phyloP scores from a whole-genome alignment of 768 basidiomycete species.

The Botryobasidium botryosum region DNA sequence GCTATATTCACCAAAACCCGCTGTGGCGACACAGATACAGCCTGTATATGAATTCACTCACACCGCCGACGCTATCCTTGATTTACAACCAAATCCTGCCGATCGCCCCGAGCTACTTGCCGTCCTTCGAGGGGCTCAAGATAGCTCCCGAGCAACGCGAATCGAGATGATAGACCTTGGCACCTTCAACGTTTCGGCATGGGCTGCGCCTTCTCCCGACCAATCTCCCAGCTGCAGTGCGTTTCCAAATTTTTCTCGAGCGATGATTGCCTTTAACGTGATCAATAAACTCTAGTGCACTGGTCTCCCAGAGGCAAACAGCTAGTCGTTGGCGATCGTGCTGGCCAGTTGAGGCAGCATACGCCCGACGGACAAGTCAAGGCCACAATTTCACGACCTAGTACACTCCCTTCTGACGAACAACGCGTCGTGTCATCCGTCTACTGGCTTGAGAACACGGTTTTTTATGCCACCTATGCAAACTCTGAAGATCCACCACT shows the following conservation, averaged over 20 bases:
- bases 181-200: neutral
- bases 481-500: conserved; percentile 5
- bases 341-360: conserved; percentile 8
- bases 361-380: conserved; percentile 5
- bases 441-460: conserved; percentile 7
- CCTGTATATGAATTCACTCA: conserved; percentile 7
- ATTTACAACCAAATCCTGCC: conserved; percentile 9
- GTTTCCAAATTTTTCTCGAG: no score
- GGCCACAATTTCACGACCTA: conserved; percentile 2
- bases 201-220: neutral
- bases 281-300: conserved; percentile 3
- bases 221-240: neutral
- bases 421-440: conserved; percentile 6
- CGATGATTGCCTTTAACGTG: neutral
- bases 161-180: conserved; percentile 10
- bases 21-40: neutral
- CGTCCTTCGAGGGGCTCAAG: conserved; percentile 1
- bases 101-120: conserved; percentile 7
- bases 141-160: neutral
- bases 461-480: conserved; percentile 7
- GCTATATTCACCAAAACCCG: neutral
- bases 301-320: conserved; percentile 11
- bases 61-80: conserved; percentile 4
- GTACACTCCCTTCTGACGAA: conserved; percentile 1
- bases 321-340: conserved; percentile 4